phyloP scores from a whole-genome alignment of 148 eudicot species.

The Silene uniflora region DNA sequence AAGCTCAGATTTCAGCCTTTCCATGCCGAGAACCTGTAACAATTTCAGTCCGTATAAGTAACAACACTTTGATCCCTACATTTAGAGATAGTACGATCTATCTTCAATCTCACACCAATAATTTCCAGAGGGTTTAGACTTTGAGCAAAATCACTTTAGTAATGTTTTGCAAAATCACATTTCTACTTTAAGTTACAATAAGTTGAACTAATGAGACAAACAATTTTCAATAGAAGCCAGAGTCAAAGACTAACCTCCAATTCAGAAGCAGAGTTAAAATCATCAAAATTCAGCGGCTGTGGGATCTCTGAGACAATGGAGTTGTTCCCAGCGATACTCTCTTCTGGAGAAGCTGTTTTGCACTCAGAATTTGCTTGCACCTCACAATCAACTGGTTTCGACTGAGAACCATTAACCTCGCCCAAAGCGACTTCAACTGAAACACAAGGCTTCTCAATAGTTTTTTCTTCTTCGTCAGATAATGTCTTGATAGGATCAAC shows the following conservation, averaged over 20 bases:
- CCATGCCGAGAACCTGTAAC: conserved; percentile 80
- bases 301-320: conserved; percentile 25
- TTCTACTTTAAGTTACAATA: not conserved
- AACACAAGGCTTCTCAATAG: conserved; percentile 11
- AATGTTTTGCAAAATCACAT: not conserved
- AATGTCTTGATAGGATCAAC: conserved; percentile 15
- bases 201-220: not conserved
- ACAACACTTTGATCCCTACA: not conserved
- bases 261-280: conserved; percentile 56
- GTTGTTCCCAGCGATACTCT: conserved; percentile 20
- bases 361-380: conserved; percentile 14
- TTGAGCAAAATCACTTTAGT: too few species aligned
- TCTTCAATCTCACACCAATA: not conserved
- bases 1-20: conserved; percentile 75
- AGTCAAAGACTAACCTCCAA: conserved; percentile 59
- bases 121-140: too few species aligned
- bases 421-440: conserved; percentile 23
- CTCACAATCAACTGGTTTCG: conserved; percentile 23
- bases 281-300: conserved; percentile 59
- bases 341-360: conserved; percentile 26
- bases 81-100: not conserved
- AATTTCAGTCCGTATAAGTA: not conserved
- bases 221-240: not conserved
- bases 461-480: conserved; percentile 33
- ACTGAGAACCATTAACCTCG: not conserved